Evolutionary conservation across 106 monocot genomes (phyloP).

Genomic region (Narthecium ossifragum): DNA sequence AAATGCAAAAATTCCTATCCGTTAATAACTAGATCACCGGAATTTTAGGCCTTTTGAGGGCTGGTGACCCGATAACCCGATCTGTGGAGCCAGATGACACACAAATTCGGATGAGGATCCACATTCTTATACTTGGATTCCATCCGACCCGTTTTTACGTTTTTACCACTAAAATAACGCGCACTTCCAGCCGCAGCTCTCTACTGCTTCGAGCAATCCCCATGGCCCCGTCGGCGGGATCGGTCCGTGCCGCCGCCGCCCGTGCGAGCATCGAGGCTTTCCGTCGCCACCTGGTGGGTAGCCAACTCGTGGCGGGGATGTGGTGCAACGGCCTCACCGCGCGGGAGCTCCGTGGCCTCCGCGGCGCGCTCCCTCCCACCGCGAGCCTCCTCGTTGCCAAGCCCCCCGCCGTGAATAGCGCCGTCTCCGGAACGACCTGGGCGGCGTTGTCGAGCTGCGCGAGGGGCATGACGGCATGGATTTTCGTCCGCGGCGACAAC

Average conservation of each 20-base stretch:
- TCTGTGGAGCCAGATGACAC: too few relatives aligned
- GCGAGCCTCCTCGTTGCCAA: slow-evolving; percentile 47
- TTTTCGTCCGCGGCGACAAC: slow-evolving; percentile 60
- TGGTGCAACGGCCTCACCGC: slow-evolving; percentile 56
- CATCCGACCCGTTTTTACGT: too few relatives aligned
- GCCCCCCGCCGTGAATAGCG: slow-evolving; percentile 36
- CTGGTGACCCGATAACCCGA: too few relatives aligned
- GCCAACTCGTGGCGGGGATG: slow-evolving; percentile 63
- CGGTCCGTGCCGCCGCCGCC: slow-evolving; percentile 25
- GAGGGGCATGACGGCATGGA: slow-evolving; percentile 62
- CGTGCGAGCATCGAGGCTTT: slow-evolving; percentile 24
- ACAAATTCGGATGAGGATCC: too few relatives aligned
- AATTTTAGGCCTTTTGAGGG: too few relatives aligned
- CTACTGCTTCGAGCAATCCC: too few relatives aligned
- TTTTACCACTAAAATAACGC: too few relatives aligned
- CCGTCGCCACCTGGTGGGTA: slow-evolving; percentile 40
- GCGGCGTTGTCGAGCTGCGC: slow-evolving; percentile 36
- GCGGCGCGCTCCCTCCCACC: slow-evolving; percentile 35
- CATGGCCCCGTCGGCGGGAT: slow-evolving; percentile 6
- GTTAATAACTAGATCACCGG: too few relatives aligned
- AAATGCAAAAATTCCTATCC: too few relatives aligned
- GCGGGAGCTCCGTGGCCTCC: slow-evolving; percentile 53
- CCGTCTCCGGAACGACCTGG: slow-evolving; percentile 47
- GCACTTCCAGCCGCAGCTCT: too few relatives aligned
- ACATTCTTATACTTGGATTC: too few relatives aligned